phyloP scores from a whole-genome alignment of 2,329 filamentous ascomycete species.

The Tolypocladium inflatum region DNA sequence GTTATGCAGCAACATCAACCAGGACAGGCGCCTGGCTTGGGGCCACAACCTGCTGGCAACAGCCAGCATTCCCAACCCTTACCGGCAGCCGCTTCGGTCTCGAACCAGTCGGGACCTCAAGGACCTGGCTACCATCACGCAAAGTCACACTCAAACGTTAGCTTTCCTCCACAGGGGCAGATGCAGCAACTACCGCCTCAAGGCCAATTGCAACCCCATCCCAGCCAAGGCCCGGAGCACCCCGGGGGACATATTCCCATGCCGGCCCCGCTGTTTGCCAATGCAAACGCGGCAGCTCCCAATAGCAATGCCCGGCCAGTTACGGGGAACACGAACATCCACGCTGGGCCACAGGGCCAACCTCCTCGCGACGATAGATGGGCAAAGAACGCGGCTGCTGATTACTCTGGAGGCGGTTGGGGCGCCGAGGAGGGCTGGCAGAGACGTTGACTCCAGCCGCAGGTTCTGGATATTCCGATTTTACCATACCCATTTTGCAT shows the following conservation, averaged over 20 bases:
- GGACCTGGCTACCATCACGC: neutral
- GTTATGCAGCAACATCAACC: neutral
- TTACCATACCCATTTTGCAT: neutral
- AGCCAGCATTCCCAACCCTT: neutral
- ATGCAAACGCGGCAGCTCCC: neutral
- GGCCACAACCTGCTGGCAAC: neutral
- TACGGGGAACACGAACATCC: neutral
- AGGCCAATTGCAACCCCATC: neutral
- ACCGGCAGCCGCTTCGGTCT: neutral
- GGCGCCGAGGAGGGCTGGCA: constrained; percentile 8
- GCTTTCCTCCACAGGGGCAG: neutral
- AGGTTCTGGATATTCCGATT: neutral
- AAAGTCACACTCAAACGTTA: neutral
- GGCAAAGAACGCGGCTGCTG: constrained; percentile 12
- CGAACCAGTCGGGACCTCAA: neutral
- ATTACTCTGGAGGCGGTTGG: constrained; percentile 20
- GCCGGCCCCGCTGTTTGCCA: constrained; percentile 4
- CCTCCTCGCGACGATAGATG: constrained; percentile 8
- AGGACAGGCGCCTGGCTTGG: neutral
- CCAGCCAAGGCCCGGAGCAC: neutral
- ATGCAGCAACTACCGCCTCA: neutral
- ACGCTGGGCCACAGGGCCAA: neutral
- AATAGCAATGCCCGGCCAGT: neutral
- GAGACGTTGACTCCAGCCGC: neutral
- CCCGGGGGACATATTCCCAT: neutral